Percentiles rank a stretch among this genome's conserved stretches.
Conservation (phyloP, 192 early-diverging fungal genomes). For the Podila epigama region DNA sequence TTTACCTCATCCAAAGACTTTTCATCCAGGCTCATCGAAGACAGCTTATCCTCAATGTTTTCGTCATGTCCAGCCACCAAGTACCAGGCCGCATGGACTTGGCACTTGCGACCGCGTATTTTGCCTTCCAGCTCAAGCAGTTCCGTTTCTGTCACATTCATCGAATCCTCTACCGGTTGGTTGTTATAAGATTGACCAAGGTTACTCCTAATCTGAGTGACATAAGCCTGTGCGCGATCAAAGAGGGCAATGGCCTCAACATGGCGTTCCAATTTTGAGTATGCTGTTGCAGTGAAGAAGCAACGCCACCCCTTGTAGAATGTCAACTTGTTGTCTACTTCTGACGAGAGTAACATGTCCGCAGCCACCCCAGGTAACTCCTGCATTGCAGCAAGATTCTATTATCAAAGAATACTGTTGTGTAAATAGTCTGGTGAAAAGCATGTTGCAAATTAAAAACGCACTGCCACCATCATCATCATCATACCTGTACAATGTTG, state of each 20-base stretch:
- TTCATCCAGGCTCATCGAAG: conserved; percentile 49
- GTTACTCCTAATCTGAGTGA: conserved; percentile 46
- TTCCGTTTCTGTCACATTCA: conserved; percentile 51
- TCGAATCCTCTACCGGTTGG: conserved; percentile 37
- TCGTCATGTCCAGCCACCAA: conserved; percentile 48
- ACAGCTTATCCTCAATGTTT: conserved; percentile 41
- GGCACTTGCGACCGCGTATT: conserved; percentile 60
- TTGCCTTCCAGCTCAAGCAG: conserved; percentile 49
- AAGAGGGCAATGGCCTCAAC: conserved; percentile 67
- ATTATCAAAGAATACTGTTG: conserved; percentile 3
- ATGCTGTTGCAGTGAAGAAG: conserved; percentile 60
- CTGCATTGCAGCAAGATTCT: conserved; percentile 62
- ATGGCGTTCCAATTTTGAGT: conserved; percentile 50
- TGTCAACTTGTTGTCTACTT: conserved; percentile 55
- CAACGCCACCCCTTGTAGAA: conserved; percentile 70
- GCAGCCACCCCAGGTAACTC: conserved; percentile 62
- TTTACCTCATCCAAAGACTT: conserved; percentile 51
- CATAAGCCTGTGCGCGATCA: conserved; percentile 62
- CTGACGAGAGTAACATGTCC: conserved; percentile 52
- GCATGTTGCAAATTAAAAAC: not conserved
- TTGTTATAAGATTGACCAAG: conserved; percentile 1
- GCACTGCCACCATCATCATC: not conserved
- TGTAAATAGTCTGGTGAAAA: not conserved
- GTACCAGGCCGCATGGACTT: conserved; percentile 63
- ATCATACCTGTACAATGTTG: conserved; percentile 62